Evolutionary conservation across 2,329 filamentous ascomycete genomes (phyloP).

Genomic region (Periconia sp.): DNA sequence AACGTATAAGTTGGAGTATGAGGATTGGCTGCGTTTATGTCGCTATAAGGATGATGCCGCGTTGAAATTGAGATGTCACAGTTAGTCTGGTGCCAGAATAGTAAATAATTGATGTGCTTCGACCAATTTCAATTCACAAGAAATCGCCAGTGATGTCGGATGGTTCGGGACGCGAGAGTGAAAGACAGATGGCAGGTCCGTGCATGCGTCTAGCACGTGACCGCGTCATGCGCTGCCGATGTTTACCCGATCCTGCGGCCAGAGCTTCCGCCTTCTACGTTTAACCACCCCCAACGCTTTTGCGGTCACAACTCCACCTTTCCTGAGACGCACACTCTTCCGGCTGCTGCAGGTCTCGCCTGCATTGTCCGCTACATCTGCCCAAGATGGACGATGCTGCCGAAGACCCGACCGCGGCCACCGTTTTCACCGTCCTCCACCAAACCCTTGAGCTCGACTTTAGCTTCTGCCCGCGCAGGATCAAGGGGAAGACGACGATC

Average conservation of each 20-base stretch:
- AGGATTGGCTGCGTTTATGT: too few species aligned
- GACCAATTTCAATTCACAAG: too few species aligned
- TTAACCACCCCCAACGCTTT: background rate
- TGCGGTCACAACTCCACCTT: conserved; percentile 4
- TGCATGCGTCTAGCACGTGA: background rate
- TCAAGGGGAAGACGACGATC: conserved; percentile 81
- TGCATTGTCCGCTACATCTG: conserved; percentile 32
- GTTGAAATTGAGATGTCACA: background rate
- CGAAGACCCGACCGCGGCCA: conserved; percentile 28
- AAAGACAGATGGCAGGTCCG: background rate
- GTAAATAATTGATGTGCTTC: background rate
- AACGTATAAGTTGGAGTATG: background rate
- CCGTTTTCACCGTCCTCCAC: conserved; percentile 65
- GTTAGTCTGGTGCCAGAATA: background rate
- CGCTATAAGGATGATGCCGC: too few species aligned
- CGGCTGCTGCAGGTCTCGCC: conserved; percentile 30
- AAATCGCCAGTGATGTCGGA: too few species aligned
- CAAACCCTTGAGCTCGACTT: conserved; percentile 90
- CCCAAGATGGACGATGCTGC: conserved; percentile 30
- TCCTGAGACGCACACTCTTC: conserved; percentile 4
- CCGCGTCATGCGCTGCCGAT: background rate
- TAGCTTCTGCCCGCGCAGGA: conserved; percentile 73
- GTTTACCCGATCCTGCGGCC: conserved; percentile 1
- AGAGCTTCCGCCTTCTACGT: background rate
- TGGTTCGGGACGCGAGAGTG: background rate